Evolutionary conservation across 768 basidiomycete genomes (phyloP).

Genomic region (Psilocybe cyanescens): DNA sequence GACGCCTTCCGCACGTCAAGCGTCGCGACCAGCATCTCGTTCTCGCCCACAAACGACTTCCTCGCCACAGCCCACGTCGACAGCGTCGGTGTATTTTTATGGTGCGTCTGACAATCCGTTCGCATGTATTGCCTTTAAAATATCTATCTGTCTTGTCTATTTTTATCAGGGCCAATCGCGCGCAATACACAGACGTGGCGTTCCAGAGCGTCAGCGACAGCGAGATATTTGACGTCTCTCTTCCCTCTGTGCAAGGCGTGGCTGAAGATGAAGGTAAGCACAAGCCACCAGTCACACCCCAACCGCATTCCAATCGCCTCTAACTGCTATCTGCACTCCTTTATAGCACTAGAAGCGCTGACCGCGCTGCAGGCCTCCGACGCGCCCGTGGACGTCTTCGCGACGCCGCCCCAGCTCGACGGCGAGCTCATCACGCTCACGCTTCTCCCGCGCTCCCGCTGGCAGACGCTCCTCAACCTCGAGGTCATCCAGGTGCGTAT

Average conservation of each 20-base stretch:
- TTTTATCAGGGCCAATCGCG: slow-evolving; percentile 83
- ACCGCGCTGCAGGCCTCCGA: slow-evolving; percentile 66
- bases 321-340: not conserved
- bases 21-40: slow-evolving; percentile 87
- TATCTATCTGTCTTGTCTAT: not conserved
- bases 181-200: slow-evolving; percentile 87
- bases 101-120: slow-evolving; percentile 79
- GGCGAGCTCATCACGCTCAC: slow-evolving; percentile 94
- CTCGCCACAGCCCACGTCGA: slow-evolving; percentile 94
- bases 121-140: slow-evolving; percentile 22
- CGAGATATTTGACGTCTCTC: slow-evolving; percentile 64
- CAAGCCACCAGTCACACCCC: too few species aligned
- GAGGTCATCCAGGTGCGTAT: slow-evolving; percentile 84
- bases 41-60: slow-evolving; percentile 96
- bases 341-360: slow-evolving; percentile 71
- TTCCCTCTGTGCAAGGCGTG: slow-evolving; percentile 86
- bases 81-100: slow-evolving; percentile 93
- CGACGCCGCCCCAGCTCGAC: slow-evolving; percentile 86
- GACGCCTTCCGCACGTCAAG: slow-evolving; percentile 90
- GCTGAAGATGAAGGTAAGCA: slow-evolving; percentile 78
- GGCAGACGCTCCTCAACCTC: slow-evolving; percentile 96
- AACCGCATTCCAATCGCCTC: not conserved
- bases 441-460: slow-evolving; percentile 86
- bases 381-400: slow-evolving; percentile 68
- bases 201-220: slow-evolving; percentile 81